Conservation (phyloP, 805 yeast genomes). For the Candida saitoana region DNA sequence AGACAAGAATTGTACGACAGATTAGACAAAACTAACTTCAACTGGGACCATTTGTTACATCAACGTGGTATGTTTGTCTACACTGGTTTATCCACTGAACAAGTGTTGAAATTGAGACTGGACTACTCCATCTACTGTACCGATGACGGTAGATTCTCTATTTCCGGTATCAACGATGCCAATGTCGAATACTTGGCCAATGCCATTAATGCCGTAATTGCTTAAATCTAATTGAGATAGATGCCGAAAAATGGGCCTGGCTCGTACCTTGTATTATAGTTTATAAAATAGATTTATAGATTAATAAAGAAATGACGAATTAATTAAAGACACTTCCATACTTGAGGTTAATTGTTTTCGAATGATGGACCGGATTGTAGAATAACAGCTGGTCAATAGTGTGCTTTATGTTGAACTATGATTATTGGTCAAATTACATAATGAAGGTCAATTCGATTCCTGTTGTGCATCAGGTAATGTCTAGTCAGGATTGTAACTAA, state of each 20-base stretch:
- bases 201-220: conserved; percentile 51
- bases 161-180: conserved; percentile 78
- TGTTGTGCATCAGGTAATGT: too few species aligned
- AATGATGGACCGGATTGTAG: too few species aligned
- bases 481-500: too few species aligned
- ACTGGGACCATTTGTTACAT: conserved; percentile 82
- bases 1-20: conserved; percentile 60
- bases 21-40: conserved; percentile 57
- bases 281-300: too few species aligned
- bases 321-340: too few species aligned
- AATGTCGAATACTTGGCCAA: conserved; percentile 75
- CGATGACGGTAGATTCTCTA: conserved; percentile 84
- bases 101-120: conserved; percentile 65
- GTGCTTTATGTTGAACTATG: too few species aligned
- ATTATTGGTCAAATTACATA: too few species aligned
- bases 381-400: too few species aligned
- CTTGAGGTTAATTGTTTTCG: too few species aligned
- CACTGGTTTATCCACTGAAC: conserved; percentile 73
- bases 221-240: conserved; percentile 4
- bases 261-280: neutral
- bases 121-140: conserved; percentile 82
- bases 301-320: too few species aligned
- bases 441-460: too few species aligned
- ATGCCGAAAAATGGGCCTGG: conserved; percentile 3
- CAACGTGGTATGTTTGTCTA: conserved; percentile 97